Percentiles rank a stretch among this genome's conserved stretches.
These are phyloP conservation scores for Sedum album DNA, from an alignment of 164 flowering plant genomes.

Conservation along the genomic window DNA sequence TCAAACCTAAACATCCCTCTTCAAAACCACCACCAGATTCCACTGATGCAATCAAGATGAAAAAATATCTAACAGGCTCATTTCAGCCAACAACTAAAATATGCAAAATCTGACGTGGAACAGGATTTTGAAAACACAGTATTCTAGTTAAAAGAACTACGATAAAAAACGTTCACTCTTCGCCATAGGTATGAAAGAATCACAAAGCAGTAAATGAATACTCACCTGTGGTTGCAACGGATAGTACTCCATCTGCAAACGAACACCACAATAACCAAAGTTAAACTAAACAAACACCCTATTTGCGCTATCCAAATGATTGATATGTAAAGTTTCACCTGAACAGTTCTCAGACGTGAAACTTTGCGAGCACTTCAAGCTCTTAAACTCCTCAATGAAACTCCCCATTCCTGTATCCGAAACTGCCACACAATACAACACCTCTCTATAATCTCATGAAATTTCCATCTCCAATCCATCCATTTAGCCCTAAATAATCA, in stretches of 20 bases:
- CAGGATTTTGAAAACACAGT: not conserved
- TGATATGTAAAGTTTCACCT: not conserved
- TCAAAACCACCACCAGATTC: too few species aligned
- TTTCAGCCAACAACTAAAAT: not conserved
- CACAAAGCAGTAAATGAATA: not conserved
- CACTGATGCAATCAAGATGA: not conserved
- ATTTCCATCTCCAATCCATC: not conserved
- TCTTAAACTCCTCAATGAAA: not conserved
- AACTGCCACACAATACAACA: not conserved
- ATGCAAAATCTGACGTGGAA: not conserved
- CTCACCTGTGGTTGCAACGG: constrained; percentile 6
- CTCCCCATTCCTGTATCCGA: constrained; percentile 8
- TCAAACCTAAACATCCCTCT: too few species aligned
- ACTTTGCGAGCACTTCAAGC: not conserved
- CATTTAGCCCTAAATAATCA: not conserved
- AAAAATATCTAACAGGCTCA: not conserved
- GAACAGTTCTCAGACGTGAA: not conserved
- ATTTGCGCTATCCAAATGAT: too few species aligned
- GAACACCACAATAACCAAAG: not conserved
- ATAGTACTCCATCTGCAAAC: not conserved
- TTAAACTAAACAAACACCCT: not conserved
- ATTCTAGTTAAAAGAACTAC: not conserved
- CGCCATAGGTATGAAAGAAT: not conserved
- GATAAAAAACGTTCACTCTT: not conserved
- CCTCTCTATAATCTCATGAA: not conserved